Evolutionary conservation across 2,329 filamentous ascomycete species (phyloP).

Genomic region (Macrophomina tecta): DNA sequence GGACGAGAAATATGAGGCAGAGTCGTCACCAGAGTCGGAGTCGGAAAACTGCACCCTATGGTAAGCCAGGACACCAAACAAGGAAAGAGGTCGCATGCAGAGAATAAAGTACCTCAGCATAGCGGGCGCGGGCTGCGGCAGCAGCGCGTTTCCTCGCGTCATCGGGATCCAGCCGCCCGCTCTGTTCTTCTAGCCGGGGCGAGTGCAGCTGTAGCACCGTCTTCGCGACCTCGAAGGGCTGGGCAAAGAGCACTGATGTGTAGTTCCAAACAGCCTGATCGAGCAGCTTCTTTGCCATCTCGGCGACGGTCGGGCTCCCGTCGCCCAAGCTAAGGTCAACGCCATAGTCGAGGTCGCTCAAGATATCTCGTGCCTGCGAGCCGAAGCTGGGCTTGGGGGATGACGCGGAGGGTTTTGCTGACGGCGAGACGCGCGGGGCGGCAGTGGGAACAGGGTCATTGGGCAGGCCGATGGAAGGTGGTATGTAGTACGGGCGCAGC

Average conservation of each 20-base stretch:
- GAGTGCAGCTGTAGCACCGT: conserved; percentile 81
- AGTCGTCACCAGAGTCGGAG: conserved; percentile 74
- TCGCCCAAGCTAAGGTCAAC: conserved; percentile 81
- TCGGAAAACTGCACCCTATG: conserved; percentile 56
- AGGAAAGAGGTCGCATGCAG: conserved; percentile 28
- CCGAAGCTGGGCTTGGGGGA: conserved; percentile 59
- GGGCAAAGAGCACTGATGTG: conserved; percentile 82
- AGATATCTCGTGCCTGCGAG: conserved; percentile 77
- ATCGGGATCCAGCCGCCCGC: conserved; percentile 27
- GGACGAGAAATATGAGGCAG: conserved; percentile 81
- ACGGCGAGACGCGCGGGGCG: conserved; percentile 36
- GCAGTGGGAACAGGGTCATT: conserved; percentile 48
- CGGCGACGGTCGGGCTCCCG: conserved; percentile 70
- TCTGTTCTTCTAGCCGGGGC: conserved; percentile 38
- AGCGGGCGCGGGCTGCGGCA: conserved; percentile 42
- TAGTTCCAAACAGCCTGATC: conserved; percentile 94
- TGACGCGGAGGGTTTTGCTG: conserved; percentile 41
- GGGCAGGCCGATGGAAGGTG: conserved; percentile 68
- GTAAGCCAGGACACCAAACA: conserved; percentile 15
- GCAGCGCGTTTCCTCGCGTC: conserved; percentile 38
- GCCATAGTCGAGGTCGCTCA: conserved; percentile 90
- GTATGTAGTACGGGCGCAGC: conserved; percentile 73
- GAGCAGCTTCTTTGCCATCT: conserved; percentile 75
- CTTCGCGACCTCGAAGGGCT: conserved; percentile 98
- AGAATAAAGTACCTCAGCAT: conserved; percentile 37